A percentile compares a stretch with the other conserved stretches of the same genome.
phyloP scores from a whole-genome alignment of 805 yeast genomes.

The Blastobotrys chiropterorum region DNA sequence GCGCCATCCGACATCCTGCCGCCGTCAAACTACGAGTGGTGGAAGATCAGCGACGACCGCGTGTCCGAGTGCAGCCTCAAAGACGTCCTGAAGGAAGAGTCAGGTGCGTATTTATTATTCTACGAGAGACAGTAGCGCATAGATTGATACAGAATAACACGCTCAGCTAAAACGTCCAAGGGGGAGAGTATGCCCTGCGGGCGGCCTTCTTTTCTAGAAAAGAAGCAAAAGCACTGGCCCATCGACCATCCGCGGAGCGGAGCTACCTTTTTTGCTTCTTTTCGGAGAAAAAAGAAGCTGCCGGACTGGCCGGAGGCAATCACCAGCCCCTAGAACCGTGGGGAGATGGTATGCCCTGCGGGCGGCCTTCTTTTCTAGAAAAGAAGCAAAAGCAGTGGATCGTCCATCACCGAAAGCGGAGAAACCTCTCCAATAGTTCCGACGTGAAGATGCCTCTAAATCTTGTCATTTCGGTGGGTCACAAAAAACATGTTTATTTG shows the following conservation, averaged over 20 bases:
- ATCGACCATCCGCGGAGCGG: too few species aligned
- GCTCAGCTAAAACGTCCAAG: neutral
- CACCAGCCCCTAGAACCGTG: too few species aligned
- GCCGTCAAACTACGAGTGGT: conserved; percentile 34
- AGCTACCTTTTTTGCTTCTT: too few species aligned
- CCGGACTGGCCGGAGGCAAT: too few species aligned
- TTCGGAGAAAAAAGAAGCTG: too few species aligned
- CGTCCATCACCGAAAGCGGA: too few species aligned
- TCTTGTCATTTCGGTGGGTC: too few species aligned
- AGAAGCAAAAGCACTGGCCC: neutral
- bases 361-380: neutral
- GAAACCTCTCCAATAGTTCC: too few species aligned
- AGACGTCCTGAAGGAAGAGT: conserved; percentile 59
- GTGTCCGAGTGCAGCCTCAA: conserved; percentile 54
- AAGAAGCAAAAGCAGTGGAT: neutral
- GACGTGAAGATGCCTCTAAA: too few species aligned
- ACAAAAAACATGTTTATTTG: too few species aligned
- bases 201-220: neutral
- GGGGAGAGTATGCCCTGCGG: neutral
- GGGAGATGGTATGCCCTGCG: too few species aligned
- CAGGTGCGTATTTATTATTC: conserved; percentile 80
- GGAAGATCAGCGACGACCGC: conserved; percentile 79
- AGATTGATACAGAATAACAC: neutral
- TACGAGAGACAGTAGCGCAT: conserved; percentile 46
- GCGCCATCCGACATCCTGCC: conserved; percentile 38